Evolutionary conservation across 2,329 filamentous ascomycete genomes (phyloP), one percentile per base, ranked within the genome.

Genomic region (Penicillium freii): DNA sequence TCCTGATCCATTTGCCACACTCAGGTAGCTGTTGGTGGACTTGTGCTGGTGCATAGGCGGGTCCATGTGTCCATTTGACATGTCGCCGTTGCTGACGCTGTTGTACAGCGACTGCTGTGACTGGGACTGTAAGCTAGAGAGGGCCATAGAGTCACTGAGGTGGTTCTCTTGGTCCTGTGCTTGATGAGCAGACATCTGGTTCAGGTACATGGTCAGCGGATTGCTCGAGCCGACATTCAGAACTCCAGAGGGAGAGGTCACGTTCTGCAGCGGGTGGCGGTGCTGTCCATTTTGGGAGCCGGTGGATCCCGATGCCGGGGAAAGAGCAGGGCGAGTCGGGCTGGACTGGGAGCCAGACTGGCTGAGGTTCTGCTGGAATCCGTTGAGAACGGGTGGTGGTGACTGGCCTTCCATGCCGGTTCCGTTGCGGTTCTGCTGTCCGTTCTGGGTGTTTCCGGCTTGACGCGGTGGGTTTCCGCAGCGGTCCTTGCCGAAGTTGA

Each of bases 401-500:
- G 84, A 85, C 59, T 81, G 78, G 36, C 80, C 82, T 56, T 85
- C 83, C 19, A 79, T 65, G n/a, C 73, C 69, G 57, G 69, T 69
- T 79, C 84, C 66, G 79, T 77, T 85, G 52, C 91, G 89, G 57
- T 88, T 87, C 70, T 88, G 84, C 52, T 82, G 80, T 65, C 88
- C 80, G 64, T 82, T 80, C 63, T 81, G 56, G 34, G 59, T 56
- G 48, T 62, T 84, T 73, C 88, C 85, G 64, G 90, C 84, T 78
- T 97, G 94, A 59, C 94, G 88, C 44, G 94, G 94, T 51, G 94
- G 89, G 78, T 99, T 99, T 65, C 94, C 94, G 70, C 94, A 99
- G 56, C 94, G 87, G 73, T 99, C 94, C 80, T 99, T 99, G 77
- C 94, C 94, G 73, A 99, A 99, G 81, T 99, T 99, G 75, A 99